phyloP scores from a whole-genome alignment of 257 asterid species.

The Paulownia fortunei region DNA sequence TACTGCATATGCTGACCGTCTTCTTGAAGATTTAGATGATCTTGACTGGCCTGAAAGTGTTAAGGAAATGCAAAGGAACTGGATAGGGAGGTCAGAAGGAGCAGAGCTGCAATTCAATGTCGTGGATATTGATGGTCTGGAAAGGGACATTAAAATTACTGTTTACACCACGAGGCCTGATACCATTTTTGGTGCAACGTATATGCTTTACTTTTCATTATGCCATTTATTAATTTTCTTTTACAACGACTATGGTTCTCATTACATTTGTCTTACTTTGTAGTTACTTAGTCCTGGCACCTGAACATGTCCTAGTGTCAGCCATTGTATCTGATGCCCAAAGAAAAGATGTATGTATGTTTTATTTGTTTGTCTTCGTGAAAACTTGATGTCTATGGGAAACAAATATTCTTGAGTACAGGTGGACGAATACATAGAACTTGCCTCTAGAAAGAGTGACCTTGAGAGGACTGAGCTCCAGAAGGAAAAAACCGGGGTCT shows the following conservation, averaged over 20 bases:
- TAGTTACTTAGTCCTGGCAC: slow-evolving; percentile 94
- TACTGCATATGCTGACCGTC: slow-evolving; percentile 98
- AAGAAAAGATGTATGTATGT: slow-evolving; percentile 62
- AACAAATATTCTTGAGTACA: slow-evolving; percentile 39
- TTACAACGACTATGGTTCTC: slow-evolving; percentile 13
- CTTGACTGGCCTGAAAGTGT: slow-evolving; percentile 99
- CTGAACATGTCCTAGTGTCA: slow-evolving; percentile 79
- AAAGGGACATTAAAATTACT: slow-evolving; percentile 58
- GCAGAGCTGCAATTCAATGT: slow-evolving; percentile 83
- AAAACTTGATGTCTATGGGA: slow-evolving; percentile 18
- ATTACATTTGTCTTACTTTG: slow-evolving; percentile 37
- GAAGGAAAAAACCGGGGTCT: slow-evolving; percentile 93
- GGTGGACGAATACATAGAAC: slow-evolving; percentile 91
- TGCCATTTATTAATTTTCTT: slow-evolving; percentile 20
- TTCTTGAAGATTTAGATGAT: slow-evolving; percentile 91
- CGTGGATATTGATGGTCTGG: slow-evolving; percentile 48
- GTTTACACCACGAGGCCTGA: slow-evolving; percentile 98
- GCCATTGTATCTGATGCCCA: slow-evolving; percentile 70
- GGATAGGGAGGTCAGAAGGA: slow-evolving; percentile 99
- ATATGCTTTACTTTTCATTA: slow-evolving; percentile 35
- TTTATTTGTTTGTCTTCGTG: slow-evolving; percentile 19
- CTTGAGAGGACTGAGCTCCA: slow-evolving; percentile 98
- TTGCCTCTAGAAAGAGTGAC: slow-evolving; percentile 92
- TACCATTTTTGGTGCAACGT: slow-evolving; percentile 98
- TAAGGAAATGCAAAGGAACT: slow-evolving; percentile 99